Evolutionary conservation across 1,139 yeast species (phyloP).

Genomic region (Sugiyamaella neomexicana): DNA sequence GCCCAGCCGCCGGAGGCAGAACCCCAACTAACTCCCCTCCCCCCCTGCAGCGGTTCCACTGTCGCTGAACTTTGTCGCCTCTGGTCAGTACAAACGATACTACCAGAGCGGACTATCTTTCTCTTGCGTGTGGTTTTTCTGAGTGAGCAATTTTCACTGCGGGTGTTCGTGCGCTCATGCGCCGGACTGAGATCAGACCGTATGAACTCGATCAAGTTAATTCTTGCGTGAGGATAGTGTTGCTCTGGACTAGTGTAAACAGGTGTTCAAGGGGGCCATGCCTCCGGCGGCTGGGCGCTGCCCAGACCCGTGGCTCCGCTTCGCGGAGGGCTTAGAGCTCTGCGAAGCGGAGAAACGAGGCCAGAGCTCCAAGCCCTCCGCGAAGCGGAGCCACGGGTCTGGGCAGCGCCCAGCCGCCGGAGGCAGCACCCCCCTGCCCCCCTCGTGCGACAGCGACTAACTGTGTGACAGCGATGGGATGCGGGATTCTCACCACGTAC

Average conservation of each 20-base stretch:
- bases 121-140: constrained; percentile 17
- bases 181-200: constrained; percentile 72
- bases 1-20: not conserved
- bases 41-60: constrained; percentile 55
- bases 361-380: too few relatives aligned
- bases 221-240: constrained; percentile 78
- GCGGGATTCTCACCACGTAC: constrained; percentile 83
- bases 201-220: constrained; percentile 82
- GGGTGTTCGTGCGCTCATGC: constrained; percentile 48
- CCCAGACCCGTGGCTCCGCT: not conserved
- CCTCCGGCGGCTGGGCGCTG: not conserved
- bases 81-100: constrained; percentile 58
- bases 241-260: constrained; percentile 17
- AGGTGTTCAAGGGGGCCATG: not conserved
- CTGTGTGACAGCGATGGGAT: constrained; percentile 68
- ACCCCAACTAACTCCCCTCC: constrained; percentile 15
- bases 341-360: constrained; percentile 4
- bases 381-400: constrained; percentile 5
- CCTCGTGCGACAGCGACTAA: not conserved
- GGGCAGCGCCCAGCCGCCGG: not conserved
- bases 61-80: constrained; percentile 82
- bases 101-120: constrained; percentile 13
- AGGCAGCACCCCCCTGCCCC: not conserved
- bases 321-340: not conserved
- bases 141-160: constrained; percentile 33